These are phyloP conservation scores for Wickerhamomyces sp. DNA, from an alignment of 1,139 yeast species.

Conservation along the genomic window DNA sequence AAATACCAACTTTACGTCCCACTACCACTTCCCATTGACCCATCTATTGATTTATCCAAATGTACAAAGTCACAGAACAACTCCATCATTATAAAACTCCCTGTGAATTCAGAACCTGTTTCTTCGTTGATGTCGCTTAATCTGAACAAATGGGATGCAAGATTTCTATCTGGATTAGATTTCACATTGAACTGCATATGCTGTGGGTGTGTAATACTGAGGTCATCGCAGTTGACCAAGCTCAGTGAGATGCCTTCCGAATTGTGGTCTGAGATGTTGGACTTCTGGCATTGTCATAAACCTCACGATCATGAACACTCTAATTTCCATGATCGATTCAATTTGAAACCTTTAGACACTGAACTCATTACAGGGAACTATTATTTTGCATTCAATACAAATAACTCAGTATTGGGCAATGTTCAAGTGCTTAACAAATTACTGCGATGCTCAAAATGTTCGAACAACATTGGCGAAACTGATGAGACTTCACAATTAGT, in stretches of 20 bases:
- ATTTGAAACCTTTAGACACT: constrained; percentile 41
- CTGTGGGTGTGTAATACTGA: constrained; percentile 30
- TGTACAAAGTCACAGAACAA: constrained; percentile 3
- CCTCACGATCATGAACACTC: constrained; percentile 40
- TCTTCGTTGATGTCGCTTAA: constrained; percentile 16
- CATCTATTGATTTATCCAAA: constrained; percentile 4
- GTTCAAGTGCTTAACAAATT: constrained; percentile 1
- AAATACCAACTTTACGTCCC: constrained; percentile 1
- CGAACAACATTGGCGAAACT: constrained; percentile 31
- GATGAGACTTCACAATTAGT: constrained; percentile 26
- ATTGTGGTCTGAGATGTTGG: constrained; percentile 94
- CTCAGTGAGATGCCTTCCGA: constrained; percentile 83
- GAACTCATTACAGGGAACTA: constrained; percentile 54
- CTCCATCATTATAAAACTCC: constrained; percentile 11
- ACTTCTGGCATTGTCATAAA: constrained; percentile 97
- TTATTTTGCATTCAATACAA: constrained; percentile 43
- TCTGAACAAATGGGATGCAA: constrained; percentile 22
- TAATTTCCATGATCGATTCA: constrained; percentile 24
- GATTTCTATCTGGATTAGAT: constrained; percentile 9
- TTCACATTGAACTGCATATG: constrained; percentile 30
- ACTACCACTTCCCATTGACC: constrained; percentile 7
- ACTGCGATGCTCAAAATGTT: constrained; percentile 33
- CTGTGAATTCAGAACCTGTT: constrained; percentile 7
- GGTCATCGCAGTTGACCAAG: constrained; percentile 28
- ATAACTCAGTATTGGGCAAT: constrained; percentile 18